Conservation (phyloP, 148 eudicot species). For the Chenopodium album region DNA sequence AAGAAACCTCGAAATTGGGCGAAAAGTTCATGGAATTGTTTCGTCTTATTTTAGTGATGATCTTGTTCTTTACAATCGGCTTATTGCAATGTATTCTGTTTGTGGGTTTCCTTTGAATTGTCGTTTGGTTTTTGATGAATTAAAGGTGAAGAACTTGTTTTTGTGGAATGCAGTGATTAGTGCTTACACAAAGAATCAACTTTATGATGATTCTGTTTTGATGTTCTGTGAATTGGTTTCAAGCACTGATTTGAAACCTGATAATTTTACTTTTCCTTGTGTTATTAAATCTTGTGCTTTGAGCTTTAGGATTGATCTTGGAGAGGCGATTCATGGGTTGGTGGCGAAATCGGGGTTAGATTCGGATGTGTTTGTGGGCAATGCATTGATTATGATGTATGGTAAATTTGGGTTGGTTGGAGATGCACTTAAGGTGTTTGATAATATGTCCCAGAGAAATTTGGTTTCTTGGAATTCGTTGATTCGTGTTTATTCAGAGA, state of each 20-base stretch:
- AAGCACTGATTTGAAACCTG: conserved; percentile 35
- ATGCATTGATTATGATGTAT: conserved; percentile 60
- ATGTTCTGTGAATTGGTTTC: conserved; percentile 39
- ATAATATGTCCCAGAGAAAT: conserved; percentile 44
- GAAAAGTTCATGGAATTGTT: conserved; percentile 39
- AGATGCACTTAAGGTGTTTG: conserved; percentile 50
- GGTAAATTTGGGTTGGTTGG: conserved; percentile 43
- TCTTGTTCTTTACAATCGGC: conserved; percentile 39
- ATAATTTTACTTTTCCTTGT: conserved; percentile 66
- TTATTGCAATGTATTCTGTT: conserved; percentile 52
- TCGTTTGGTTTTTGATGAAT: conserved; percentile 39
- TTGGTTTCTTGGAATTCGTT: conserved; percentile 73
- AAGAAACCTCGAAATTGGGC: conserved; percentile 40
- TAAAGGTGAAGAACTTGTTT: conserved; percentile 39
- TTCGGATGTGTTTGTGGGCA: conserved; percentile 55
- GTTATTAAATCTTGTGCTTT: conserved; percentile 56
- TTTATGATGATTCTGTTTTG: conserved; percentile 40
- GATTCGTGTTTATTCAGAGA: conserved; percentile 43
- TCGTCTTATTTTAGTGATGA: conserved; percentile 36
- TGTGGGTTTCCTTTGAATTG: conserved; percentile 47
- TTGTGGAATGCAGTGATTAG: conserved; percentile 61
- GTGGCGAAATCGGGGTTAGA: conserved; percentile 42
- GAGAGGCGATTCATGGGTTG: conserved; percentile 48
- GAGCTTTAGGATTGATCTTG: conserved; percentile 37
- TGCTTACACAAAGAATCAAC: conserved; percentile 49